These are phyloP conservation scores for Chaetomium sp. DNA, from an alignment of 2,329 filamentous ascomycete genomes.

Conservation along the genomic window DNA sequence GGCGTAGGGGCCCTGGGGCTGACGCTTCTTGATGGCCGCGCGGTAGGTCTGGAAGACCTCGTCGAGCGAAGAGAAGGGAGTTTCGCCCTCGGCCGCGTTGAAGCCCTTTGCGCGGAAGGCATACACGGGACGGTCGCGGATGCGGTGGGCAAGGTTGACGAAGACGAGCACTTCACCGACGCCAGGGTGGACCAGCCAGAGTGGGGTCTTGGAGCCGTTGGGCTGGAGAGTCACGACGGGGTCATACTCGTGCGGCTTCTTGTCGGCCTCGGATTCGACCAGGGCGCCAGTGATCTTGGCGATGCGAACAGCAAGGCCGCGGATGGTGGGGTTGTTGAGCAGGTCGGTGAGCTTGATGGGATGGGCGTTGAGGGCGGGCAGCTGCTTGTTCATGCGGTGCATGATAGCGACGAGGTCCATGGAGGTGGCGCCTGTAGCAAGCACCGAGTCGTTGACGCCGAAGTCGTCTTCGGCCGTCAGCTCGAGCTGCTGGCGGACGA, in stretches of 20 bases:
- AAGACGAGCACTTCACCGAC: conserved; percentile 39
- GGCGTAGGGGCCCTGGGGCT: conserved; percentile 45
- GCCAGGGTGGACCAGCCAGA: conserved; percentile 38
- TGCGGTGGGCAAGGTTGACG: conserved; percentile 31
- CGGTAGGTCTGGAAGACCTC: conserved; percentile 38
- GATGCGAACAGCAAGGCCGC: neutral
- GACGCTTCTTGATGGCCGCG: conserved; percentile 33
- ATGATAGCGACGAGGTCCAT: conserved; percentile 9
- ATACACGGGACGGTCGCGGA: conserved; percentile 38
- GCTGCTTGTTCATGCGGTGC: conserved; percentile 8
- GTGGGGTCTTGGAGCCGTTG: conserved; percentile 29
- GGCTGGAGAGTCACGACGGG: conserved; percentile 32
- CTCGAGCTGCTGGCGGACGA: conserved; percentile 7
- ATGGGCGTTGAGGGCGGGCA: neutral
- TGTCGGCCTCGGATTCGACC: conserved; percentile 1
- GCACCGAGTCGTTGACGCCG: conserved; percentile 13
- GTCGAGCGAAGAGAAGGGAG: conserved; percentile 31
- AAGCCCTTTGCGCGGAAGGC: conserved; percentile 41
- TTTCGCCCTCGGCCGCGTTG: conserved; percentile 29
- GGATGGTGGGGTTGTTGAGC: conserved; percentile 15
- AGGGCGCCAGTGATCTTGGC: conserved; percentile 2
- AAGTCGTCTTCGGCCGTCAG: conserved; percentile 12
- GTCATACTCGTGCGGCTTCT: conserved; percentile 30
- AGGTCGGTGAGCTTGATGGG: conserved; percentile 9
- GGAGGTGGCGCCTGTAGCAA: conserved; percentile 8